These are phyloP conservation scores for Trichocomaceae sp. DNA, from an alignment of 2,329 filamentous ascomycete genomes.

Conservation along the genomic window DNA sequence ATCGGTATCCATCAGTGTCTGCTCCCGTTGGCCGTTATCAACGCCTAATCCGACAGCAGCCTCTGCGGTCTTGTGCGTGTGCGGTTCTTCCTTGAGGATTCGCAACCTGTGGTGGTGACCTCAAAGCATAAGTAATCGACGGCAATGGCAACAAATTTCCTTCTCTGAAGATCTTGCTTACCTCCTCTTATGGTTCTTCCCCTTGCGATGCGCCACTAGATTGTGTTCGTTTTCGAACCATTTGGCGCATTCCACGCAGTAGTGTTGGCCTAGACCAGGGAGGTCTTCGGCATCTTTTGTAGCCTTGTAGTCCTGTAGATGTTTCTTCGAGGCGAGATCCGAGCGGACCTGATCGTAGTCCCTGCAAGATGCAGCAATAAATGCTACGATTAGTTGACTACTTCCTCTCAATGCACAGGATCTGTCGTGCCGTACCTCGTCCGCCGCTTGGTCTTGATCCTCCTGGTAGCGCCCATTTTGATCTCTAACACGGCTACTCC, in stretches of 20 bases:
- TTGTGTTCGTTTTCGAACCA: conserved; percentile 87
- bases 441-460: conserved; percentile 67
- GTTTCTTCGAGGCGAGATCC: conserved; percentile 70
- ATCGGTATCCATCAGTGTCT: conserved; percentile 38
- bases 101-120: conserved; percentile 55
- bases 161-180: conserved; percentile 28
- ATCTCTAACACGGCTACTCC: conserved; percentile 7
- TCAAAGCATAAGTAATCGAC: neutral
- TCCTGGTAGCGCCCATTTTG: conserved; percentile 61
- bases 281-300: conserved; percentile 79
- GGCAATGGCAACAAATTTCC: neutral
- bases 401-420: neutral
- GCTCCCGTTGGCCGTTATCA: conserved; percentile 53
- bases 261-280: conserved; percentile 75
- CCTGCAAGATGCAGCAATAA: conserved; percentile 45
- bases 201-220: conserved; percentile 66
- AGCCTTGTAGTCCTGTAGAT: conserved; percentile 71
- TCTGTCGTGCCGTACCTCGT: conserved; percentile 49
- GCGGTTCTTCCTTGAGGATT: conserved; percentile 74
- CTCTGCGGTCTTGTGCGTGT: conserved; percentile 79
- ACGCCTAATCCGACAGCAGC: conserved; percentile 66
- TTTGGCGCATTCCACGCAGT: conserved; percentile 90
- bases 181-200: conserved; percentile 92
- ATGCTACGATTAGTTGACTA: conserved; percentile 11
- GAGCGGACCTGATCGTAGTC: conserved; percentile 88